Evolutionary conservation across 1,284 basidiomycete species (phyloP).

Genomic region (Puccinia polysora): DNA sequence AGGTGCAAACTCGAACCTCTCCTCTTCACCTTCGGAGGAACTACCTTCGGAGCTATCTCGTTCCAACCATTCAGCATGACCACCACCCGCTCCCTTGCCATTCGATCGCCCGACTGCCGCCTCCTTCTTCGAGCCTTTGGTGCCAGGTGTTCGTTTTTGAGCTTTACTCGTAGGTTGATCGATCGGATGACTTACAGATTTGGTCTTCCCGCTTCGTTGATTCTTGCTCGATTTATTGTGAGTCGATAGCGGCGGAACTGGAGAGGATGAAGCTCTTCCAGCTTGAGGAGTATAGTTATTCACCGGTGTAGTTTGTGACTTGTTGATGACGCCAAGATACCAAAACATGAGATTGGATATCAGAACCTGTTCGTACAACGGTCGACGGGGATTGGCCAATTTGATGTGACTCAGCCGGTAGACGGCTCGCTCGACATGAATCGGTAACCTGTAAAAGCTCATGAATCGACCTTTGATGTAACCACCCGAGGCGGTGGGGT

Average conservation of each 20-base stretch:
- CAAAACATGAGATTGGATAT: slow-evolving; percentile 95
- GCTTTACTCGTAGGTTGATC: slow-evolving; percentile 2
- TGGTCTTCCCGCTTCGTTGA: no score
- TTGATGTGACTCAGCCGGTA: slow-evolving; percentile 98
- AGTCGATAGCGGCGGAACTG: background rate
- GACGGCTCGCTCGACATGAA: slow-evolving; percentile 95
- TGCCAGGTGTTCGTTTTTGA: background rate
- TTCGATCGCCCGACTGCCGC: no score
- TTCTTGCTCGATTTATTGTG: no score
- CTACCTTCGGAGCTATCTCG: background rate
- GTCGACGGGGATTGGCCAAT: slow-evolving; percentile 88
- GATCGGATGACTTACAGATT: background rate
- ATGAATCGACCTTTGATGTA: slow-evolving; percentile 51
- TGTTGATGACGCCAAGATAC: slow-evolving; percentile 98
- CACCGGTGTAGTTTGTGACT: slow-evolving; percentile 48
- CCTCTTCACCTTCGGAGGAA: background rate
- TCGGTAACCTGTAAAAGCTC: slow-evolving; percentile 79
- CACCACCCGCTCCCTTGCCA: background rate
- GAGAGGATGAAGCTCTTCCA: background rate
- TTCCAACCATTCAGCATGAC: background rate
- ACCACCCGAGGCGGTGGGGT: slow-evolving; percentile 58
- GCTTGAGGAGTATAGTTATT: background rate
- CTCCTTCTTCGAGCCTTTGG: background rate
- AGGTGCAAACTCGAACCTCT: background rate
- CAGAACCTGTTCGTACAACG: slow-evolving; percentile 94